Base-by-base conservation (phyloP, 345 rosid genomes). In the Eutrema japonicum region DNA sequence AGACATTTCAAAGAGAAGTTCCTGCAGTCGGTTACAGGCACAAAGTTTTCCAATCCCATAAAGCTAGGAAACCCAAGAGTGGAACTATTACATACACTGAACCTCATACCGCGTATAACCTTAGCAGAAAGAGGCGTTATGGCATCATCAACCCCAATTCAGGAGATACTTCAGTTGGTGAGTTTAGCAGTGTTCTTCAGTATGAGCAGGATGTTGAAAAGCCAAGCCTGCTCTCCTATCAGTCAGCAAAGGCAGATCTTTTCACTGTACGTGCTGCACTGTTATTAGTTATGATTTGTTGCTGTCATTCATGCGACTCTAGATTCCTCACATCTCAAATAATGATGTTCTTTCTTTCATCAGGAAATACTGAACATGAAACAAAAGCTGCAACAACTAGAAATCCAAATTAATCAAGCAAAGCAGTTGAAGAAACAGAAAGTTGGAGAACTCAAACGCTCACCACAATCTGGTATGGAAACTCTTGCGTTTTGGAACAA, bases 311-410 rank as follows among this genome's bases (percentile, higher is more conserved):
- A 64, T 62, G 30, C 32, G 37, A 48, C 16, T 48, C 42, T 64
- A 22, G 52, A 56, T 30, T 32, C 18, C 49, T 49, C 52, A 36
- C 48, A 59, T 48, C n/a, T 47, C 67, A 26, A 50, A 13, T 6
- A 35, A 48, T 16, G 40, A 13, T 56, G 36, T 60, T 53, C 22
- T 49, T 72, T 29, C 68, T 71, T 64, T 54, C 29, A 46, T 65
- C 56, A 79, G 83, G 81, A 79, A 66, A 74, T 79, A 32, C 61
- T 43, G 45, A 73, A 30, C 66, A 35, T 79, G 55, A 82, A 79
- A 70, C 77, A 82, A 73, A 82, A 78, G 77, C 43, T 79, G 75
- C 69, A 43, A 43, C 76, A 79, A 64, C 69, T 79, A 14, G 83
- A 82, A 59, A 40, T 51, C 75, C 75, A 48, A 72, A 70, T 79